phyloP scores from a whole-genome alignment of 768 basidiomycete species.

The Sarcomyxa edulis region DNA sequence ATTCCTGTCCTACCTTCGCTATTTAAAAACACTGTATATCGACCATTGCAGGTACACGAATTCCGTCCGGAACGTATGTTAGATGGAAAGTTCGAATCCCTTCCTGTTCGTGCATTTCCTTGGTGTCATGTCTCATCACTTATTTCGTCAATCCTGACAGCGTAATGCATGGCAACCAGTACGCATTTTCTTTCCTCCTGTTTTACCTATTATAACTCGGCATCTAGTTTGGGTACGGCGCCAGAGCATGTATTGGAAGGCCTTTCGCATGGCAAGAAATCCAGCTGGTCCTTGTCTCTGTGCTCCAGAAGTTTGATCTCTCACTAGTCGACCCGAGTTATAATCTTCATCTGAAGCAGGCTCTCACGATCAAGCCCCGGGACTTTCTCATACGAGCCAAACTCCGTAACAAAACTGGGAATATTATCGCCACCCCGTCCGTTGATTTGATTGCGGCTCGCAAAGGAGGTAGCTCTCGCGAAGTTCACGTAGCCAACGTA shows the following conservation, averaged over 20 bases:
- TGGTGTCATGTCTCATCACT: too few relatives aligned
- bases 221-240: slow-evolving; percentile 13
- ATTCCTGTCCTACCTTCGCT: not conserved
- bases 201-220: slow-evolving; percentile 16
- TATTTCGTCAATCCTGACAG: slow-evolving; percentile 12
- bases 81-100: slow-evolving; percentile 41
- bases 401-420: slow-evolving; percentile 20
- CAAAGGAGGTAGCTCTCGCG: not conserved
- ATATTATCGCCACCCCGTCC: slow-evolving; percentile 11
- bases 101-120: slow-evolving; percentile 20
- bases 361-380: slow-evolving; percentile 41
- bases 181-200: slow-evolving; percentile 12
- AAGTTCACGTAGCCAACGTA: not conserved
- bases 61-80: slow-evolving; percentile 46
- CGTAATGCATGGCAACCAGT: slow-evolving; percentile 40
- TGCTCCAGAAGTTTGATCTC: slow-evolving; percentile 44
- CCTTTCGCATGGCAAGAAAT: slow-evolving; percentile 47
- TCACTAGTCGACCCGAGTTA: slow-evolving; percentile 37
- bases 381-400: slow-evolving; percentile 34
- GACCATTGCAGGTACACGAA: slow-evolving; percentile 28
- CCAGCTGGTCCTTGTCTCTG: slow-evolving; percentile 30
- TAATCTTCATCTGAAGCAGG: slow-evolving; percentile 36
- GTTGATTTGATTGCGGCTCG: slow-evolving; percentile 10
- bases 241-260: slow-evolving; percentile 26
- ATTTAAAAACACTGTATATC: not conserved